A percentile compares a stretch with the other conserved stretches of the same genome.
Evolutionary conservation across 495 filamentous ascomycete species (phyloP).

Genomic region (Bathelium albidoporum): DNA sequence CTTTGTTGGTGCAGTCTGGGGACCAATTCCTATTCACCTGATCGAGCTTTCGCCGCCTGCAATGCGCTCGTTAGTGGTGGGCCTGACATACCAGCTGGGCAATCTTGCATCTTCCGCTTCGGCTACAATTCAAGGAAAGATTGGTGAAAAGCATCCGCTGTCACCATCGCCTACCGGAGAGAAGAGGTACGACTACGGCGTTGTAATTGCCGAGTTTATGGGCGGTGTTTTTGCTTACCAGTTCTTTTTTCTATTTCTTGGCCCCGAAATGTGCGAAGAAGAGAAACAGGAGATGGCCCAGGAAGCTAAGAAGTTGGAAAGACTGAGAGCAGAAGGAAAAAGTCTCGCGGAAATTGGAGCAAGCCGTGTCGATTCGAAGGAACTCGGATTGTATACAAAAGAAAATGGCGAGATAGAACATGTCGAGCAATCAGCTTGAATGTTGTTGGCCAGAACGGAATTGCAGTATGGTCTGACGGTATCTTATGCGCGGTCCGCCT

Average conservation of each 20-base stretch:
- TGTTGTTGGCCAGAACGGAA: too few relatives aligned
- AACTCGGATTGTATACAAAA: not conserved
- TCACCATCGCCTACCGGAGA: conserved; percentile 17
- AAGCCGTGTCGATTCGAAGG: conserved; percentile 9
- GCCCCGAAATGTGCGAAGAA: conserved; percentile 32
- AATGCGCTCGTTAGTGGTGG: conserved; percentile 29
- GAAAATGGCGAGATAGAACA: too few relatives aligned
- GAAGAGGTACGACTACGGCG: conserved; percentile 29
- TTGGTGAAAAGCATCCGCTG: conserved; percentile 32
- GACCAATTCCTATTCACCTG: conserved; percentile 29
- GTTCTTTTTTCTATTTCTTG: conserved; percentile 29
- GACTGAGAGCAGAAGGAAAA: conserved; percentile 23
- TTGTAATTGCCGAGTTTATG: conserved; percentile 26
- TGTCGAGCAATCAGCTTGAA: too few relatives aligned
- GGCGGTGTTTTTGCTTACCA: conserved; percentile 29
- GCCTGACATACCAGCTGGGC: conserved; percentile 33
- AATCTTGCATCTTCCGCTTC: conserved; percentile 32
- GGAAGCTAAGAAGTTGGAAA: conserved; percentile 24
- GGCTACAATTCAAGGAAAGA: conserved; percentile 32
- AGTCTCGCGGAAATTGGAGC: conserved; percentile 24
- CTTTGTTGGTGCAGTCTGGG: conserved; percentile 29
- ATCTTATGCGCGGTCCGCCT: too few relatives aligned
- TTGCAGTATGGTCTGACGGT: too few relatives aligned
- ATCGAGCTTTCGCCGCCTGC: conserved; percentile 28
- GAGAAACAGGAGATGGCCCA: conserved; percentile 28